Base-by-base conservation (phyloP, 345 rosid species). In the Trapa bicornis region DNA sequence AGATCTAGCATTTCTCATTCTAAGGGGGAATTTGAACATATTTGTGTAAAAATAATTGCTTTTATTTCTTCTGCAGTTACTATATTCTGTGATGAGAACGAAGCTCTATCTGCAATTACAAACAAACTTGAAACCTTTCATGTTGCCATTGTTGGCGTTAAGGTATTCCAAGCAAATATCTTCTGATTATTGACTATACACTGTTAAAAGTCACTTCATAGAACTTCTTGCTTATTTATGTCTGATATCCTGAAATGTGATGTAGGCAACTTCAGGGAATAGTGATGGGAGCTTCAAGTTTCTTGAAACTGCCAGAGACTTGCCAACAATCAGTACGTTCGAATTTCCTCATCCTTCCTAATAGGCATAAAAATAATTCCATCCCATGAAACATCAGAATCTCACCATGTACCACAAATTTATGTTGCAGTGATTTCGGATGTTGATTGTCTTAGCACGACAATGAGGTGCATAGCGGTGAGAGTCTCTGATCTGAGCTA, bases 401-500 rank as follows among this genome's bases (percentile, higher is more conserved):
- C 37, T 64, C 50, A 32, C 38, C 65, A 4, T 60, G 16, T 35
- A 16, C 12, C 52, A 47, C 29, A 37, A 2, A 16, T 35, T 74
- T 74, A 61, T 58, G 39, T 81, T 74, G 71, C 91, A 94, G 99
- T 88, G 95, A 84, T 79, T 63, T 94, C 99, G 22, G 79, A 80
- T 17, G 68, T 83, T 64, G 84, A 87, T 73, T 94, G 99, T 83
- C 83, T 94, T 77, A 80, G 81, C 83, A 91, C 87, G 61, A 80
- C 82, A 71, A 91, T 94, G 91, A 94, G 87, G 79, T 91, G 97
- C 87, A 89, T 94, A 72, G 97, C 99, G 82, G 97, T 94, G 75
- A 72, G 75, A 72, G 65, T 64, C n/a, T 42, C n/a, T 33, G 8
- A 3, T 10, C 38, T 58, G 4, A 11, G 61, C 61, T 57, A 15